Conservation (phyloP, 2,329 filamentous ascomycete species). For the Beauveria sp. region DNA sequence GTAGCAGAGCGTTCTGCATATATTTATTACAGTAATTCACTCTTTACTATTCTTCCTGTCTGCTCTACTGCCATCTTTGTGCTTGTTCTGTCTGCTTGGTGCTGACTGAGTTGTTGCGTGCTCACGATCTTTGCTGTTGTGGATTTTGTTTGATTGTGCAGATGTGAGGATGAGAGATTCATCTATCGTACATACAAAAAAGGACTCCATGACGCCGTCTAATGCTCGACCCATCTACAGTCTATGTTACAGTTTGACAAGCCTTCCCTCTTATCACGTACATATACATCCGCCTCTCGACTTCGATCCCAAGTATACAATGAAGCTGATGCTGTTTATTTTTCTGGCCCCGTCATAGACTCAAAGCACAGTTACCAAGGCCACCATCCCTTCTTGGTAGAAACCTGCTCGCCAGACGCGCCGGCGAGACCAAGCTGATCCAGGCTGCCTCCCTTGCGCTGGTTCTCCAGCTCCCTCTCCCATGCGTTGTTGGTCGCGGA, state of each 20-base stretch:
- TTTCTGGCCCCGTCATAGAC: not conserved
- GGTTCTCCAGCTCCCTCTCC: constrained; percentile 43
- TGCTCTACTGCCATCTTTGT: no score
- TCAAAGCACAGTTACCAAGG: constrained; percentile 22
- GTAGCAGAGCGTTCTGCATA: constrained; percentile 5
- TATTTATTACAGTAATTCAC: not conserved
- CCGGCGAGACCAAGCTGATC: constrained; percentile 40
- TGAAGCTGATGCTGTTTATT: constrained; percentile 10
- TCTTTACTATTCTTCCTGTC: not conserved
- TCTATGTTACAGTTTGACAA: constrained; percentile 28
- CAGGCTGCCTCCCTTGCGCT: constrained; percentile 41
- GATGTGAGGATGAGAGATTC: constrained; percentile 9
- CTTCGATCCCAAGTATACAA: not conserved
- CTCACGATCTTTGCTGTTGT: not conserved
- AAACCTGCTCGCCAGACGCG: constrained; percentile 17
- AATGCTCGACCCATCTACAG: constrained; percentile 27
- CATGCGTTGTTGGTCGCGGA: constrained; percentile 37
- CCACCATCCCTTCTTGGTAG: constrained; percentile 44
- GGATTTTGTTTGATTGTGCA: not conserved
- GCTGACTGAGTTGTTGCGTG: no score
- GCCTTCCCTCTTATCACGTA: constrained; percentile 6
- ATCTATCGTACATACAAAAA: constrained; percentile 10
- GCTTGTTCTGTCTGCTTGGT: no score
- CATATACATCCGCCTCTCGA: not conserved
- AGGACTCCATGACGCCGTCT: constrained; percentile 14